Evolutionary conservation across 2,329 filamentous ascomycete genomes (phyloP).

Genomic region (Pyrenophora tritici-repentis): DNA sequence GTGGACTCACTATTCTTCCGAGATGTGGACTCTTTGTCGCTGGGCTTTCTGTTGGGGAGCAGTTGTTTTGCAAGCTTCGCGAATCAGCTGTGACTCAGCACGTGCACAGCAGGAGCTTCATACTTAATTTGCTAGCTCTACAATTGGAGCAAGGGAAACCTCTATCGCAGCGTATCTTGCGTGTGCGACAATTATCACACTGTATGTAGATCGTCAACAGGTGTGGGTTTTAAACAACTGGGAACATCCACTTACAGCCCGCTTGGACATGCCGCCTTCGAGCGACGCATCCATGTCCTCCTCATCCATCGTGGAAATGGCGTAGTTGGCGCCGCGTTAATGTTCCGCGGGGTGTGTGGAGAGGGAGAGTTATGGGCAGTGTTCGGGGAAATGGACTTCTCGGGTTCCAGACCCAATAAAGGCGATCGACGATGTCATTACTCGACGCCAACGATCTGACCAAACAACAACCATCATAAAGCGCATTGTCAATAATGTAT

Average conservation of each 20-base stretch:
- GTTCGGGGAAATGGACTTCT: conserved; percentile 17
- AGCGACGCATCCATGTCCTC: conserved; percentile 36
- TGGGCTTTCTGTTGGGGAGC: conserved; percentile 38
- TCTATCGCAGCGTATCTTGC: conserved; percentile 46
- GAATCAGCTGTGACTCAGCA: conserved; percentile 11
- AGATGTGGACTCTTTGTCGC: conserved; percentile 44
- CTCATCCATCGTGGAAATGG: conserved; percentile 33
- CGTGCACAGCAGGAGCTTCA: conserved; percentile 3
- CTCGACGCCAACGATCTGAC: neutral
- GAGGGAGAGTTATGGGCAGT: conserved; percentile 16
- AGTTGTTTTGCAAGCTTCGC: conserved; percentile 41
- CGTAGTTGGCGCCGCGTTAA: conserved; percentile 12
- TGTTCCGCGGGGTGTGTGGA: conserved; percentile 24
- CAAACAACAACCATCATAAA: neutral
- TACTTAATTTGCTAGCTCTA: conserved; percentile 44
- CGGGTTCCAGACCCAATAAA: conserved; percentile 19
- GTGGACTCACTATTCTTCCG: conserved; percentile 44
- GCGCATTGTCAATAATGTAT: neutral
- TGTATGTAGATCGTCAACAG: conserved; percentile 17
- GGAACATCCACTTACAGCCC: conserved; percentile 30
- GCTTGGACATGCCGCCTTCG: conserved; percentile 36
- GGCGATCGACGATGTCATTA: conserved; percentile 23
- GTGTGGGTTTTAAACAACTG: neutral
- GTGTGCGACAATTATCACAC: conserved; percentile 44
- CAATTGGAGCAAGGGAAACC: conserved; percentile 45